These are phyloP conservation scores for Pythium folliculosum DNA, from an alignment of 352 stramenopile genomes.

Conservation along the genomic window DNA sequence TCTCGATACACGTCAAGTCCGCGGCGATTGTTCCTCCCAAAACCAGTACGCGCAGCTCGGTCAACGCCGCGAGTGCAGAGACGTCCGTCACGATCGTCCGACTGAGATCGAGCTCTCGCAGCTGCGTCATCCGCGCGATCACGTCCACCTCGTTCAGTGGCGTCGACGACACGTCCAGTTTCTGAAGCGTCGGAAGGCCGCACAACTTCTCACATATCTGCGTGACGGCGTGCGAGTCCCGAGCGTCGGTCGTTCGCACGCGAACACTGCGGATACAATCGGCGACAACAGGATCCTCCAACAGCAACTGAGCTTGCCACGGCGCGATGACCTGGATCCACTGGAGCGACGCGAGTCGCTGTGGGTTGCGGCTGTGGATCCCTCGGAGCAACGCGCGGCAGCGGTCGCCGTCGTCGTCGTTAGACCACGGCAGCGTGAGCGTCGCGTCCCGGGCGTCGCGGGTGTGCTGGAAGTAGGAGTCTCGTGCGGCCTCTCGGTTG, in stretches of 20 bases:
- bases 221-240: neutral
- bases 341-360: neutral
- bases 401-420: neutral
- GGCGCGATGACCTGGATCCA: neutral
- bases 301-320: slow-evolving; percentile 1
- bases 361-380: slow-evolving; percentile 2
- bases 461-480: slow-evolving; percentile 7
- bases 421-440: neutral
- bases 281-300: neutral
- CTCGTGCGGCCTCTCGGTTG: neutral
- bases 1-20: neutral
- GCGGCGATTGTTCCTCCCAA: neutral
- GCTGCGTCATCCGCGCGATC: slow-evolving; percentile 2
- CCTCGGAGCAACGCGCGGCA: neutral
- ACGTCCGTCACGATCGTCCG: neutral
- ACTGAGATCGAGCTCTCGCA: slow-evolving; percentile 9
- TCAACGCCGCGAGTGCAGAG: neutral
- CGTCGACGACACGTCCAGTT: slow-evolving; percentile 5
- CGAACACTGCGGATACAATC: neutral
- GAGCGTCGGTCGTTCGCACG: neutral
- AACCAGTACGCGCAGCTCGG: neutral
- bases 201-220: neutral
- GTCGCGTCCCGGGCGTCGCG: neutral
- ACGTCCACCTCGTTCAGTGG: neutral
- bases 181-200: neutral